Evolutionary conservation across 768 basidiomycete species (phyloP).

Genomic region (Russula dissimulans): DNA sequence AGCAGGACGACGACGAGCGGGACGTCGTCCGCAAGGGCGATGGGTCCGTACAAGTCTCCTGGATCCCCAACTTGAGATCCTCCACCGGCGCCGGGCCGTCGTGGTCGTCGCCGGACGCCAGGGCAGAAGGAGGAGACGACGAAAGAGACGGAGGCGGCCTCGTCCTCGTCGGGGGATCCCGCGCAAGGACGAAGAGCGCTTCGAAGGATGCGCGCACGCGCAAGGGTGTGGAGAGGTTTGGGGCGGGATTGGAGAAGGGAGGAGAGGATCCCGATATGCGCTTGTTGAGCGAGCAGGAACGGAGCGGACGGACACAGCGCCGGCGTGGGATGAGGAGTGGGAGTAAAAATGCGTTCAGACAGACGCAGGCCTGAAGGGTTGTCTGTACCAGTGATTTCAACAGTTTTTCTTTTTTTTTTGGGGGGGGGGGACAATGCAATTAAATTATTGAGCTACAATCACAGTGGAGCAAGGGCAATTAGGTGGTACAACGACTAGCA

Average conservation of each 20-base stretch:
- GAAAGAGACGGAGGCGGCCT: slow-evolving; percentile 18
- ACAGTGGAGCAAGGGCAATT: neutral
- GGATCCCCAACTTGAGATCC: slow-evolving; percentile 41
- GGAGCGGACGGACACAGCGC: slow-evolving; percentile 70
- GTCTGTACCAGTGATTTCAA: neutral
- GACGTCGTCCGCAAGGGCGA: slow-evolving; percentile 31
- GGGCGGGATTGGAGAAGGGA: slow-evolving; percentile 84
- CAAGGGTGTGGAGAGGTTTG: slow-evolving; percentile 71
- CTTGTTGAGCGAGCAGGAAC: slow-evolving; percentile 53
- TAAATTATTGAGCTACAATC: slow-evolving; percentile 5
- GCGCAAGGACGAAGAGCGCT: slow-evolving; percentile 26
- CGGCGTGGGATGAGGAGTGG: slow-evolving; percentile 79
- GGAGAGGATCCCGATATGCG: slow-evolving; percentile 36
- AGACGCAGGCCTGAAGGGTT: slow-evolving; percentile 15
- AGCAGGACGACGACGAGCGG: slow-evolving; percentile 9
- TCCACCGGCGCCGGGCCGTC: slow-evolving; percentile 17
- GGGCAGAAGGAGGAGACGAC: slow-evolving; percentile 27
- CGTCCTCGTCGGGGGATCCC: slow-evolving; percentile 15
- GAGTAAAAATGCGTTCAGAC: slow-evolving; percentile 71
- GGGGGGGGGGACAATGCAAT: neutral
- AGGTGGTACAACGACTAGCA: neutral
- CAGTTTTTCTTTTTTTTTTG: no score
- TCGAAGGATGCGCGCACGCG: slow-evolving; percentile 29
- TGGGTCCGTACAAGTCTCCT: slow-evolving; percentile 77
- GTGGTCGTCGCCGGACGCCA: neutral